Base-by-base conservation (phyloP, 495 filamentous ascomycete genomes). In the Penicillium pulvis region DNA sequence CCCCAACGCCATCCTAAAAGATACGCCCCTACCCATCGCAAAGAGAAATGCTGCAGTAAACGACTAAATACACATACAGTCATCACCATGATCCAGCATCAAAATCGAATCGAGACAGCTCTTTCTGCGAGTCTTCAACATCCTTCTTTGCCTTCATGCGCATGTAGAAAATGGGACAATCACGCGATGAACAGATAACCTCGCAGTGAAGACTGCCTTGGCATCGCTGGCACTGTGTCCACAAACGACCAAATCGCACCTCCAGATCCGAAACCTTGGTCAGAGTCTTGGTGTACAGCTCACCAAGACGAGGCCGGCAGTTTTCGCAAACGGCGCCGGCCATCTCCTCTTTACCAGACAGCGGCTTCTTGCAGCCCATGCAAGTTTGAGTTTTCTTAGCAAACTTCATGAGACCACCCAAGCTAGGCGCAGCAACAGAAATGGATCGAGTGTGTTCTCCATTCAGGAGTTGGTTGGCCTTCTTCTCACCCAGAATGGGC, bases 141-240 rank as follows among this genome's bases (percentile, higher is more conserved):
- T 99, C 94, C 79, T 98, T 99, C 85, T 96, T 96, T 26, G 92
- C 93, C 79, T 99, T 99, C 94, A 99, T 99, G 5, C 94, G 88
- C 94, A 98, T 99, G 70, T 99, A 99, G 76, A 97, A 99, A 61
- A 99, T 99, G 4, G 94, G 94, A 68, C 94, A 99, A 75, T 99
- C 94, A 67, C 89, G 89, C 62, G 89, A 92, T 42, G 87, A 91
- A 79, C 94, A 99, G 62, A 99, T 98, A 23, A 99, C 94, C 75
- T 99, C 93, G 68, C 88, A 91, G 75, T 99, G 94, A 81, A 99
- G 85, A 71, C 91, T 96, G 14, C 93, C 94, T 76, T 99, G 94
- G 71, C 94, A 99, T 35, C 94, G 82, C 79, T 99, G 94, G 73
- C 94, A 99, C 75, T 99, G 94, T 23, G 94, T 99, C 94, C 94